Base-by-base conservation (phyloP, 306 rosid species). In the Oemleria cerasiformis region DNA sequence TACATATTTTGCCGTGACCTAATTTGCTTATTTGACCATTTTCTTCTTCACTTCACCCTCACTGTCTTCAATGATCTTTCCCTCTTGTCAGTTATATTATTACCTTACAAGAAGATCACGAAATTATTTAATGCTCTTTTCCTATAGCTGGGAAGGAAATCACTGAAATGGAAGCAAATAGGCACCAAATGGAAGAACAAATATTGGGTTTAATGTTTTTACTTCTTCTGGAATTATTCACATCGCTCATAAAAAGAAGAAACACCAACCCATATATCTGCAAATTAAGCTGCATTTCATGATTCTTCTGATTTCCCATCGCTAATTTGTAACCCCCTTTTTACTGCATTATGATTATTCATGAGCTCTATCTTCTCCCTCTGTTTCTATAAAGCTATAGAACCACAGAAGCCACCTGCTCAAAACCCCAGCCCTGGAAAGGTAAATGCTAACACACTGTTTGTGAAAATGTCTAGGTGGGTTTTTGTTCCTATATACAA, bases 391-490 rank as follows among this genome's bases (percentile, higher is more conserved):
- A 69, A 69, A 54, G 41, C 73, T 9, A 12, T 55, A 30, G 20
- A 58, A 34, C 5, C 41, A 58, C 5, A 58, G 63, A 58, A 56
- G 15, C 23, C 19, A 30, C 42, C 63, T 30, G 38, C 45, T 44
- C 49, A 69, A 54, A 68, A 14, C 65, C 64, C 61, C 42, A 51
- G 9, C 38, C 63, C 42, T 17, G 3, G 5, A 19, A 21, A 21
- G 17, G 39, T 14, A 34, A 13, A 36, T 30, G 51, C 51, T 69
- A 20, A 7, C 20, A 54, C 53, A 19, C 36, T 69, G 63, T 60
- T 42, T 64, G 73, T 61, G 23, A 23, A 63, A 55, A 87, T 84
- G 92, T 75, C 82, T 68, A 80, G 82, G 83, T 84, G 75, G 74
- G 83, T 69, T 40, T 47, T 71, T 45, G 25, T 75, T 67, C 60